Base-by-base conservation (phyloP, 306 rosid genomes). In the Prunus padus region DNA sequence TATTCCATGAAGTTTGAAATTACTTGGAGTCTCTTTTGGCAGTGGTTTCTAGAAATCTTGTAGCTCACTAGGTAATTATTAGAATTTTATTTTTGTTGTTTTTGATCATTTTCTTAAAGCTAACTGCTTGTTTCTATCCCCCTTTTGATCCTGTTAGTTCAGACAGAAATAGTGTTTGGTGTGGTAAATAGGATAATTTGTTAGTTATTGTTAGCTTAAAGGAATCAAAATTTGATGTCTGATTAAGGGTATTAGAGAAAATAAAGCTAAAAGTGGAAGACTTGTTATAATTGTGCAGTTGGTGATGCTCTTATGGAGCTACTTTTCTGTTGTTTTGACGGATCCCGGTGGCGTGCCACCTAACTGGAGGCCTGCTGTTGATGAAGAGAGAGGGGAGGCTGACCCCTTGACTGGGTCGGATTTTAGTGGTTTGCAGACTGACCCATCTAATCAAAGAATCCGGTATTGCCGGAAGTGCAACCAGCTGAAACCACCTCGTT, bases 241-340 rank as follows among this genome's bases (percentile, higher is more conserved):
- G 76, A 47, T 72, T 46, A 61, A 47, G 75, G 56, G 30, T 14
- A 44, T 71, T 19, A 44, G 72, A 64, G 67, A 30, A 77, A 54
- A 18, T 79, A 57, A 59, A 56, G 25, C 73, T 72, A 26, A 62
- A 33, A 77, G 69, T 76, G 73, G 77, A 45, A 64, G 23, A 65
- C 75, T 78, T 71, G 47, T 76, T 75, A 61, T 55, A 57, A 70
- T 77, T 80, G 23, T 86, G 84, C 95, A 96, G 99, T 79, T 96
- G 86, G 87, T 81, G 87, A 92, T 96, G 99, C 88, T 96, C 60
- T 73, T 96, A 50, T 96, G 99, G 99, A 96, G 99, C 88, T 96
- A 96, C 70, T 96, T 96, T 72, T 88, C 98, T 50, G 97, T 88
- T 68, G 98, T 96, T 60, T 82, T 96, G 88, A 90, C 96, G 8